Conservation (phyloP, 2,329 filamentous ascomycete species). For the Clonostachys chloroleuca region DNA sequence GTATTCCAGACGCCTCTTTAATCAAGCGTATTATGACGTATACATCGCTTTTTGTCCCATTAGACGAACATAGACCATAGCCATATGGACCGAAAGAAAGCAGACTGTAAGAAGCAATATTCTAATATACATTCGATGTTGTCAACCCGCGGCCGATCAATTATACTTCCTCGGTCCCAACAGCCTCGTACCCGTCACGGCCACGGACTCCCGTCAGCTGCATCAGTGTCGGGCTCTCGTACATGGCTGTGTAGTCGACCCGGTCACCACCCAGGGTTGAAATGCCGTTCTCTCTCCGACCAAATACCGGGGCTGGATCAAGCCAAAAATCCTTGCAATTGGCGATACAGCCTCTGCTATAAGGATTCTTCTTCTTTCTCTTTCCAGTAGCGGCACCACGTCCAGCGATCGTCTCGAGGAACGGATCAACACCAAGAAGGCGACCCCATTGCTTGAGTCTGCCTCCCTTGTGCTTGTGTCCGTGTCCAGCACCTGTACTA, state of each 20-base stretch:
- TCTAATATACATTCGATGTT: too few relatives aligned
- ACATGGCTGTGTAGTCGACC: conserved; percentile 86
- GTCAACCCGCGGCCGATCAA: too few relatives aligned
- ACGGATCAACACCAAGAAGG: conserved; percentile 86
- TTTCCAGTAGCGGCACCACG: conserved; percentile 61
- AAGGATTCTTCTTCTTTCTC: conserved; percentile 70
- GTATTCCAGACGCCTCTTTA: too few relatives aligned
- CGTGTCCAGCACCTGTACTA: conserved; percentile 36
- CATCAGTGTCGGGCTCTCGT: conserved; percentile 76
- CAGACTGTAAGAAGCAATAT: too few relatives aligned
- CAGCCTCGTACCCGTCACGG: conserved; percentile 58
- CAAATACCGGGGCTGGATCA: conserved; percentile 79
- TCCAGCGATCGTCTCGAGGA: conserved; percentile 87
- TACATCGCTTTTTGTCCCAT: too few relatives aligned
- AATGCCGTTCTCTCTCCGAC: conserved; percentile 66
- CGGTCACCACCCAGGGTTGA: conserved; percentile 73
- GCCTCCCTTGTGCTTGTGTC: conserved; percentile 54
- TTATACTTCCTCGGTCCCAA: conserved; percentile 48
- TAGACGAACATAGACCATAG: too few relatives aligned
- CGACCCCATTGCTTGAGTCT: conserved; percentile 77
- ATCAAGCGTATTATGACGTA: too few relatives aligned
- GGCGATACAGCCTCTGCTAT: conserved; percentile 73
- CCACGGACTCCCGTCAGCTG: conserved; percentile 41
- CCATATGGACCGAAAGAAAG: too few relatives aligned
- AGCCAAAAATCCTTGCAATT: conserved; percentile 98